Base-by-base conservation (phyloP, 2,329 filamentous ascomycete genomes). In the Fonsecaea multimorphosa region DNA sequence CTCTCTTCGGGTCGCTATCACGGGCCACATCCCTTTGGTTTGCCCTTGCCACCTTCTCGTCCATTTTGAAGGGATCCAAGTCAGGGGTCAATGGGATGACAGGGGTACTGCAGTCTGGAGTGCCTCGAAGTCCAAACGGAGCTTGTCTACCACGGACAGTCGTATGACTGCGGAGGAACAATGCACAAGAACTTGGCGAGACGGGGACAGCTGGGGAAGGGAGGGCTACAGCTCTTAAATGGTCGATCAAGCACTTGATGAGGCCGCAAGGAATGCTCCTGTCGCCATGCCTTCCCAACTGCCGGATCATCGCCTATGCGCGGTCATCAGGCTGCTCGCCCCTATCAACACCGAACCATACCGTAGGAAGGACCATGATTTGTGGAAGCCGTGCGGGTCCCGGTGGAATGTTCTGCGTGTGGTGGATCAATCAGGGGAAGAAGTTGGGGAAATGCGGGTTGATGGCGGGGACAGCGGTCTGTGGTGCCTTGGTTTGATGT, bases 371-470 rank as follows among this genome's bases (percentile, higher is more conserved):
- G 34, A 55, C 24, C 32, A 34, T 61, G 59, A 61, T 61, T 61
- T 46, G 59, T 49, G 51, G 59, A 34, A 44, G 16, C 49, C 36
- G 16, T 27, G 59, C 59, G 59, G 59, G 24, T 49, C 36, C 32
- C 52, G 49, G 59, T 44, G 34, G 59, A 55, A 61, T 46, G 34
- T 55, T 54, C 36, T 54, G 59, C 59, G 49, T 16, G 59, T 19
- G 49, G 54, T 29, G 27, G 53, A 36, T 55, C 32, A 34, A 55
- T 61, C 34, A 54, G 36, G 59, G 59, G 59, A 27, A 54, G 32
- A 40, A 32, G 22, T 52, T 54, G 59, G 59, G 59, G 59, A 52
- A 61, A 38, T 54, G 59, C 49, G 59, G 59, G 49, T 36, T 54
- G 59, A 16, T 34, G 24, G 59, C 27, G 38, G 59, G 19, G 27